Base-by-base conservation (phyloP, 2,329 filamentous ascomycete species). In the Colletotrichum sp. region DNA sequence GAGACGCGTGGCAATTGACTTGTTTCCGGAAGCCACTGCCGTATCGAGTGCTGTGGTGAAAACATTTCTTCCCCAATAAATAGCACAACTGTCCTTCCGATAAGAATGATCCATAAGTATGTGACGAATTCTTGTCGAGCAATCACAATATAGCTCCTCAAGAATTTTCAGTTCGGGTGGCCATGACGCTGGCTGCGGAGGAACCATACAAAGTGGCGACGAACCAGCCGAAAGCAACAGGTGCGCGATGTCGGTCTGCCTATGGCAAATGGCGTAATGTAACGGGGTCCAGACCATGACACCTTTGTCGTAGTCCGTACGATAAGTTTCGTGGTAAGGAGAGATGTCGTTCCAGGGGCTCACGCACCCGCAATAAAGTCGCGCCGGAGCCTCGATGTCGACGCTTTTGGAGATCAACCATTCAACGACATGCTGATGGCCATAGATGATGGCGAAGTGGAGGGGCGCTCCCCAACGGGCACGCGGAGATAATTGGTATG, bases 191-290 rank as follows among this genome's bases (percentile, higher is more conserved):
- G 55, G 55, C 12, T 0, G 55, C 24, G 8, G 15, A 0, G 15
- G n/a, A 6, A 64, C 1, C 6, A 0, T 18, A 3, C 62, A 64
- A 15, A 21, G 18, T 1, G 64, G 64, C 15, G 21, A 28, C 5
- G 65, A 49, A 2, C 65, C 65, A 13, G 65, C 49, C 32, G 44
- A 36, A 30, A 68, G 49, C 2, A 68, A 0, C 0, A 34, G 5
- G 0, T 57, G 44, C 0, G 65, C 65, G 8, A 68, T 68, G 1
- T n/a, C 6, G 1, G 49, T 34, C 4, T 57, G 18, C 13, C n/a
- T 9, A 13, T 57, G 28, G n/a, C 65, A 68, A 5, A 68, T 68
- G 2, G 65, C 28, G 16, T 68, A 57, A 18, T 68, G 65, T 4
- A 68, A 28, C 7, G 44, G 63, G 0, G 63, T 66, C 63, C 63